Evolutionary conservation across 2,329 filamentous ascomycete species (phyloP).

Genomic region (Fusarium ramigenum): DNA sequence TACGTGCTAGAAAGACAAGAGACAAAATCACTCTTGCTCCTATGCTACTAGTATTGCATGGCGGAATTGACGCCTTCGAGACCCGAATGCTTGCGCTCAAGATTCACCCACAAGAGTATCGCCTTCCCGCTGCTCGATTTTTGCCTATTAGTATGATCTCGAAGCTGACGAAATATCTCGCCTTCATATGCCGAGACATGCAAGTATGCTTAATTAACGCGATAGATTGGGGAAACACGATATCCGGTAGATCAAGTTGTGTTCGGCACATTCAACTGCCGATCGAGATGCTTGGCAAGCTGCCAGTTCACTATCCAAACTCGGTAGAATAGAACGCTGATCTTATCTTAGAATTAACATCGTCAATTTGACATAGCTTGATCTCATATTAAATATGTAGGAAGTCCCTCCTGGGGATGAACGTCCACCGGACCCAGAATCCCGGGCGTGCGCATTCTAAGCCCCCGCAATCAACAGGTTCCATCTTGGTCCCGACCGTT

Average conservation of each 20-base stretch:
- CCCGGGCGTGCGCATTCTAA: no score
- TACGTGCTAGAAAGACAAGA: neutral
- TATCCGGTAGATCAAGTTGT: neutral
- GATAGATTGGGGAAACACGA: neutral
- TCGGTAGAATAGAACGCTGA: neutral
- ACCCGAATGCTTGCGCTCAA: neutral
- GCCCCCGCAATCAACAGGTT: neutral
- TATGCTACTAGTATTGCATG: neutral
- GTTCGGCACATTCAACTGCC: neutral
- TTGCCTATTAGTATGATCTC: neutral
- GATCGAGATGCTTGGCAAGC: neutral
- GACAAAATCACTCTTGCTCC: neutral
- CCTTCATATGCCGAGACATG: fast-evolving
- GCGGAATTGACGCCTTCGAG: neutral
- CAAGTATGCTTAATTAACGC: neutral
- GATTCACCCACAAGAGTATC: no score
- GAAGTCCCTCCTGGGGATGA: neutral
- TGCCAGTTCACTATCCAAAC: neutral
- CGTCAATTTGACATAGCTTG: neutral
- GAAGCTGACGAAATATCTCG: neutral
- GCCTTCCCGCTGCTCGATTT: neutral
- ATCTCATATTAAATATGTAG: no score
- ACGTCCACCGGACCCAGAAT: neutral
- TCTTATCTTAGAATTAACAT: neutral
- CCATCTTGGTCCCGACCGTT: neutral